Evolutionary conservation across 129 eudicot species (phyloP), one percentile per base, ranked within the genome.

Genomic region (Mikania micrantha): DNA sequence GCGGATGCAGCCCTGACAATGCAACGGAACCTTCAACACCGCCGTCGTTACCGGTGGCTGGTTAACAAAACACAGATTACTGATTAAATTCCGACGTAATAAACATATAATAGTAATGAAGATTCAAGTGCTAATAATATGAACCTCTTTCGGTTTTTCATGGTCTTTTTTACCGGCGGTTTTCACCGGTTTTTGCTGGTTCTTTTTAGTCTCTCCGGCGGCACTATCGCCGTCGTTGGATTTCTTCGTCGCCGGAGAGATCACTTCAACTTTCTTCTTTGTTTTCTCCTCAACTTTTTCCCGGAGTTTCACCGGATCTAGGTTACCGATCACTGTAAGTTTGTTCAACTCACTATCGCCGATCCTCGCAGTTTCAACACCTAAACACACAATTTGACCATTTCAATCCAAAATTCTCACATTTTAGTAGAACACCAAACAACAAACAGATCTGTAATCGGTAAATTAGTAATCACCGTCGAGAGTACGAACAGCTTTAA

Each of bases 1-100:
- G 68, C 79, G 69, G 3, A 75, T 60, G 70, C 98, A 92, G 0
- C 98, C 98, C 4, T 82, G 82, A 54, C 98, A 92, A 42, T 92
- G 96, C 31, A 80, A 66, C 7, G 74, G 60, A 29, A 92, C 81
- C 81, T 92, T 88, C 74, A 92, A 42, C 54, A 85, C 82, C 35
- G 82, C 86, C 38, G 96, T 81, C 10, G 95, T 82, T 12, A 92
- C 91, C 45, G 91, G 72, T 13, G 74, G 66, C 96, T 92, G 47
- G 12, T 25, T 25, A 60, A 68, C 70, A 19, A 68, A 48, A 31
- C 25, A 44, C 5, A 11, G 8, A 62, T 22, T 9, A 38, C 60
- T 3, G 6, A 9, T 6, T 35, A 15, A 3, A 63, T 25, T 20
- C n/a, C n/a, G n/a, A n/a, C n/a, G n/a, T n/a, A n/a, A n/a, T n/a